A percentile compares a stretch with the other conserved stretches of the same genome.
Conservation (phyloP, 208 protist species). For the Trypanosoma grayi region DNA sequence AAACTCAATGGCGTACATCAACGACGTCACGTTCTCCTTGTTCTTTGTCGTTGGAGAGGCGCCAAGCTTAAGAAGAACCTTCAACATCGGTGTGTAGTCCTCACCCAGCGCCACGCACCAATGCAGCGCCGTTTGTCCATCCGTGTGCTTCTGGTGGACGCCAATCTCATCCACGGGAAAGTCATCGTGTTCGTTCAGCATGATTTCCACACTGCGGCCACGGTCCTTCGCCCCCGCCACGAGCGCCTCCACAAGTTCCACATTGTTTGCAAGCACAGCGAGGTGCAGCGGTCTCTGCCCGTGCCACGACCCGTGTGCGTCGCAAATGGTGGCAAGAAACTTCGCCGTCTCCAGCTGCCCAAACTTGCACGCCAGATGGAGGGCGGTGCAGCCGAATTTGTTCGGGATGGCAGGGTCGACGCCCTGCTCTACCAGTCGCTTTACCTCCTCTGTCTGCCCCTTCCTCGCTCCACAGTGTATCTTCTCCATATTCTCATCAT, state of each 20-base stretch:
- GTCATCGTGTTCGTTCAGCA: constrained; percentile 84
- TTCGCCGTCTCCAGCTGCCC: constrained; percentile 65
- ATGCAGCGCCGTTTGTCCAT: constrained; percentile 74
- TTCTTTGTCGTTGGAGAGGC: constrained; percentile 72
- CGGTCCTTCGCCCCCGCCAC: constrained; percentile 52
- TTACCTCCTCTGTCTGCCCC: constrained; percentile 70
- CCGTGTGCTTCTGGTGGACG: constrained; percentile 46
- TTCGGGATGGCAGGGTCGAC: constrained; percentile 73
- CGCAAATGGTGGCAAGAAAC: constrained; percentile 57
- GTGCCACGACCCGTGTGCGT: constrained; percentile 68
- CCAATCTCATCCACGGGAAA: constrained; percentile 57
- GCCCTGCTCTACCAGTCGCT: constrained; percentile 69
- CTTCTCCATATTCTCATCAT: constrained; percentile 91
- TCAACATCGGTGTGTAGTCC: constrained; percentile 66
- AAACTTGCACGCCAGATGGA: constrained; percentile 86
- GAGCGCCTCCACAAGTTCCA: constrained; percentile 59
- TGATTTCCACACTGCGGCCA: constrained; percentile 44
- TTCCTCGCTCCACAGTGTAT: constrained; percentile 80
- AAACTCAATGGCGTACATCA: constrained; percentile 84
- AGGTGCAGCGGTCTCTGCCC: constrained; percentile 81
- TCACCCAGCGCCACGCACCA: constrained; percentile 76
- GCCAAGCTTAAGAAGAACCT: constrained; percentile 60
- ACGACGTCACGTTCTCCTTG: constrained; percentile 63
- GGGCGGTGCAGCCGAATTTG: constrained; percentile 83
- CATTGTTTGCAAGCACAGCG: constrained; percentile 70